Evolutionary conservation across 2,329 filamentous ascomycete genomes (phyloP), one percentile per base, ranked within the genome.

Genomic region (Teratosphaeria destructans): DNA sequence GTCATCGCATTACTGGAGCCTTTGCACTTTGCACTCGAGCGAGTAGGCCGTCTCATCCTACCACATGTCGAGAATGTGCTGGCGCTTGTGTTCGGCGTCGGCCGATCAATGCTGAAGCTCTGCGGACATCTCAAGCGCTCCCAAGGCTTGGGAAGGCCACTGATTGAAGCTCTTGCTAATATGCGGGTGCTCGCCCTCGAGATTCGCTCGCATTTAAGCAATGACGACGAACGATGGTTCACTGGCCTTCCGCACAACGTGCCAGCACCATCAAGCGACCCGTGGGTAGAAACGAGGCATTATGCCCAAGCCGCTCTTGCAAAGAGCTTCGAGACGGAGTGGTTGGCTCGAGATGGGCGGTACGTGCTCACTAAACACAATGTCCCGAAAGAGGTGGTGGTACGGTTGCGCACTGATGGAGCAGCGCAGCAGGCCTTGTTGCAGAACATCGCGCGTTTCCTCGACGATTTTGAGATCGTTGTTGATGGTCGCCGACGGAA

Each of bases 321-420:
- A 39, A 68, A 75, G 0, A 75, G 75, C 49, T 64, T 83, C 19
- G 69, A 67, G 27, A 71, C 71, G 0, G 78, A 76, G 37, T 84
- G 81, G 81, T 75, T 75, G 26, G 63, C 67, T 7, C 72, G 75
- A 56, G 71, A 74, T 34, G 74, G 71, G 1, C 73, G 69, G 56
- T 78, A 82, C 62, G 81, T 75, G 65, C 76, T 83, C 35, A 74
- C 75, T 26, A 71, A 76, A 16, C 77, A 76, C 1, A 74, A 75
- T 49, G 72, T 71, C 11, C 75, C 73, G 16, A 77, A 75, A 61
- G 77, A 80, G 61, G 71, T 83, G 1, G 47, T 65, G 1, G 68
- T 80, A 19, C 73, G 75, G 29, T 58, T 75, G 16, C 68, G 65
- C 3, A 53, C 54, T 61, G 70, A 55, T 26, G 59, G 59, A 3